Base-by-base conservation (phyloP, 192 early-diverging fungal species). In the Podila verticillata region DNA sequence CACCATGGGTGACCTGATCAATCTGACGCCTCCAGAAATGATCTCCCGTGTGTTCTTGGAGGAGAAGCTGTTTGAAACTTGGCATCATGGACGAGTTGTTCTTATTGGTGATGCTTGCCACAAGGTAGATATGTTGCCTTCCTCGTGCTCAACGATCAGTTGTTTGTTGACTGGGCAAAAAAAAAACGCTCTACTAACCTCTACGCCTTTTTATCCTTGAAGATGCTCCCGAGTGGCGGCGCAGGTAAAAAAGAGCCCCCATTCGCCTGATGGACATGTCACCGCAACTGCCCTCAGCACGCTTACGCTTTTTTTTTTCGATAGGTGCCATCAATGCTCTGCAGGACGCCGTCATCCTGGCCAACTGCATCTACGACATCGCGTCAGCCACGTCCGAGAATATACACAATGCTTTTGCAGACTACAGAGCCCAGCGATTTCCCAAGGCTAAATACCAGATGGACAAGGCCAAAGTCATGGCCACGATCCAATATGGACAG, bases 381-480 rank as follows among this genome's bases (percentile, higher is more conserved):
- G 24, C 19, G 5, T 24, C 26, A 19, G 28, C 6, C 2, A 19
- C 58, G 4, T 29, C 29, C 17, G 58, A 60, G 17, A 26, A 60
- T 10, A 60, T 60, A 0, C 4, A 20, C 31, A 29, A 20, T 8
- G 58, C 58, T 9, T 60, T 60, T 19, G 30, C 9, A 17, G 58
- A 60, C 12, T 60, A 60, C 30, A 28, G 26, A 26, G 20, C 4
- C 58, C 58, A 60, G 30, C 22, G 58, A 31, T 60, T 31, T 12
- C 58, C 58, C 28, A 28, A 60, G 30, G 58, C 58, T 10, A 60
- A 60, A 29, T 60, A 60, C 58, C 58, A 60, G 17, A 60, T 60
- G 7, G 58, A 60, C 20, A 60, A 60, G 58, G 13, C 28, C 26
- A 60, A 60, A 60, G 30, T 32, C 15, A 60, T 60, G 58, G 58